phyloP scores from a whole-genome alignment of 352 stramenopile species.

The Globisporangium spiculum region DNA sequence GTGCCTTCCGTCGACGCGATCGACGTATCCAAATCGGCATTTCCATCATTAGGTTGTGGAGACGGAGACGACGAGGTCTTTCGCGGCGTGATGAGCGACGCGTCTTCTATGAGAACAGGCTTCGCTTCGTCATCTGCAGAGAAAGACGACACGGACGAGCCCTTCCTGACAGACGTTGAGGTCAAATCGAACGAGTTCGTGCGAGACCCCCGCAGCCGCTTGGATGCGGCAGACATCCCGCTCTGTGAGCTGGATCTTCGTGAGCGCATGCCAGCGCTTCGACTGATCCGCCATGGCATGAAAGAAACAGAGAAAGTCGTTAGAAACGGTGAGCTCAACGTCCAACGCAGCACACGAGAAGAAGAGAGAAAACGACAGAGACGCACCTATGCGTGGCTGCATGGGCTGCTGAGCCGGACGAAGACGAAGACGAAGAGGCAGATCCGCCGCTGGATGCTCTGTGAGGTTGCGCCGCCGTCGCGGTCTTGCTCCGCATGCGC shows the following conservation, averaged over 20 bases:
- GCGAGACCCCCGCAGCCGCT: neutral
- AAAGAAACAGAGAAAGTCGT: neutral
- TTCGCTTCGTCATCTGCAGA: neutral
- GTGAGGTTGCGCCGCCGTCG: neutral
- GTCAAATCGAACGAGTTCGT: neutral
- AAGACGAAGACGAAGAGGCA: neutral
- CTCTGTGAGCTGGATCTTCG: neutral
- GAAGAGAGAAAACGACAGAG: neutral
- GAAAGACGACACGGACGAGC: constrained; percentile 7
- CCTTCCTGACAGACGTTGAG: neutral
- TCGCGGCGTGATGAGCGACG: constrained; percentile 9
- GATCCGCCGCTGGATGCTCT: neutral
- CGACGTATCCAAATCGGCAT: neutral
- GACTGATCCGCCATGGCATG: neutral
- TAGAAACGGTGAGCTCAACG: neutral
- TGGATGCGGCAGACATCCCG: neutral
- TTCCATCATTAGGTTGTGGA: neutral
- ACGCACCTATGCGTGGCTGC: constrained; percentile 6
- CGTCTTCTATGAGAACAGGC: neutral
- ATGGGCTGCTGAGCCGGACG: neutral
- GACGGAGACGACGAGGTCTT: constrained; percentile 2
- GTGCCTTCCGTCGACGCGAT: constrained; percentile 1
- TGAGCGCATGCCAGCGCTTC: neutral
- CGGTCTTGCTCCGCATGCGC: constrained; percentile 30
- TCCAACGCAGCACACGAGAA: neutral